Evolutionary conservation across 1,284 basidiomycete species (phyloP).

Genomic region (Moesziomyces globuligerus): DNA sequence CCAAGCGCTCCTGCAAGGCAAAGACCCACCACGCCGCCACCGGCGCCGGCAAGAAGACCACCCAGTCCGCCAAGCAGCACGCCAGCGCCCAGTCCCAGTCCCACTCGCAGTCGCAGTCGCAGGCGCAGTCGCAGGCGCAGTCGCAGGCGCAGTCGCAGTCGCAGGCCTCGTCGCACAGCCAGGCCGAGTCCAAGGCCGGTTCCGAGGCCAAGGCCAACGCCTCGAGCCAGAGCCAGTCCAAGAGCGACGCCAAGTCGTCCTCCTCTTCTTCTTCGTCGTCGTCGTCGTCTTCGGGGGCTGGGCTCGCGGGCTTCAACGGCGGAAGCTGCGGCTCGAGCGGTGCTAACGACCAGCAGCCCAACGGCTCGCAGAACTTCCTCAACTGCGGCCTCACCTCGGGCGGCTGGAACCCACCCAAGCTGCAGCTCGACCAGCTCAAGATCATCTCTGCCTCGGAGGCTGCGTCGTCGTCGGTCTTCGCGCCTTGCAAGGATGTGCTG

Average conservation of each 20-base stretch:
- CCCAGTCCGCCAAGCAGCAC: conserved; percentile 17
- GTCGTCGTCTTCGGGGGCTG: conserved; percentile 16
- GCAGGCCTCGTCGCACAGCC: conserved; percentile 3
- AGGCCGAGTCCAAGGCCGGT: conserved; percentile 7
- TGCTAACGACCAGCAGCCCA: conserved; percentile 45
- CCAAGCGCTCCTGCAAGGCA: conserved; percentile 26
- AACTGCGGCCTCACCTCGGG: conserved; percentile 54
- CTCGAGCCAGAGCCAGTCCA: neutral
- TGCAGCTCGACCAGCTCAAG: conserved; percentile 48
- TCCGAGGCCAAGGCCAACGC: conserved; percentile 3
- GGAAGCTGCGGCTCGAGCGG: conserved; percentile 28
- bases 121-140: conserved; percentile 12
- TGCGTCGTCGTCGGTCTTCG: conserved; percentile 41
- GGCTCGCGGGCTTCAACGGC: conserved; percentile 37
- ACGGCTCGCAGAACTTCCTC: conserved; percentile 54
- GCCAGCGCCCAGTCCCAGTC: conserved; percentile 8
- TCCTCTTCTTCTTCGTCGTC: conserved; percentile 20
- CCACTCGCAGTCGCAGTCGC: conserved; percentile 8
- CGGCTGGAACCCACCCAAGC: conserved; percentile 52
- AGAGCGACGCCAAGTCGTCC: conserved; percentile 11
- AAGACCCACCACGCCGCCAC: conserved; percentile 26
- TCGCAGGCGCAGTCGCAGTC: conserved; percentile 9
- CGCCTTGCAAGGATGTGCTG: conserved; percentile 43
- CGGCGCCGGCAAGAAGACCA: conserved; percentile 9
- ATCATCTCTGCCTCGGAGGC: conserved; percentile 37